Evolutionary conservation across 345 rosid genomes (phyloP), one percentile per base, ranked within the genome.

Genomic region (Gossypium longicalyx): DNA sequence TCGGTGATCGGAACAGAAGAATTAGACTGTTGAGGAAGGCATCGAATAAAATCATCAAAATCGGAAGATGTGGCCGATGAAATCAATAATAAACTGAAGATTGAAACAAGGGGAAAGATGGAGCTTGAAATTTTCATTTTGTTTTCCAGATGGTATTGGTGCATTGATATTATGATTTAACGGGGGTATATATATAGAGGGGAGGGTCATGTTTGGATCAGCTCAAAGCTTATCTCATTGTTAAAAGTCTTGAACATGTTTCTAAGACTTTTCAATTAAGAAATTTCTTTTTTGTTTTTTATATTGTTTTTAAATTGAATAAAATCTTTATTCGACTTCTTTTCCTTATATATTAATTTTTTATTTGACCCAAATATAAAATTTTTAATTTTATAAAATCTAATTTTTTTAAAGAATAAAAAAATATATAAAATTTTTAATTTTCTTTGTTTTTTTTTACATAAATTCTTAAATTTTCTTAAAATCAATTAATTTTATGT

Each of bases 1-100:
- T 64, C 15, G 12, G 15, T 7, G 4, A 64, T 10, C 60, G 12
- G 84, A 22, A 15, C 76, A 67, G 57, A 79, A 82, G 20, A 83
- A 79, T 58, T 76, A 51, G 68, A 59, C 8, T 75, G 79, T 45
- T 44, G 62, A 48, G 88, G 80, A 56, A 88, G 78, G 76, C 91
- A 88, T 34, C 82, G 82, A 48, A 78, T 76, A 77, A 88, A 85
- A 47, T 57, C 0, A 3, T 13, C 6, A 29, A 80, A 76, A 1
- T 43, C 77, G 27, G 25, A 20, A 41, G 85, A 61, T 59, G 79
- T 29, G 15, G 27, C 63, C 47, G 41, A 22, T 73, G 71, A 73
- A 27, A 67, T 38, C 6, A 48, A 58, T 1, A 67, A 47, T 2
- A 73, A 62, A 47, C 65, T 3, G 51, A 43, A 60, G 0, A 60